These are phyloP conservation scores for Takakia lepidozioides DNA, from an alignment of 225 moss, liverwort and hornwort species.

Conservation along the genomic window DNA sequence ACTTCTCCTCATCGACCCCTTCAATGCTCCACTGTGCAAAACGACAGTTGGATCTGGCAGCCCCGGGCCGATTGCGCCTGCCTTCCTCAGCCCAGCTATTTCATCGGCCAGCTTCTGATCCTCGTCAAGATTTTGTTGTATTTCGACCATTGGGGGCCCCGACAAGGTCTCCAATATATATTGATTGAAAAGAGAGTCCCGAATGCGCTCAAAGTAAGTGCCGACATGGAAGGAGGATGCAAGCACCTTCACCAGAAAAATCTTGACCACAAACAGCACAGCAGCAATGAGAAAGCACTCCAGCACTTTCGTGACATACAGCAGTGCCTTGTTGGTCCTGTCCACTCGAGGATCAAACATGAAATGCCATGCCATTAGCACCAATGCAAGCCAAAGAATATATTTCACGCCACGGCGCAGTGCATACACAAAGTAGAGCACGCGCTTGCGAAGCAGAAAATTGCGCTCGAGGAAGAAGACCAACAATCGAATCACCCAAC, in stretches of 20 bases:
- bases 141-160: slow-evolving; percentile 51
- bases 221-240: slow-evolving; percentile 56
- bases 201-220: slow-evolving; percentile 57
- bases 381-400: slow-evolving; percentile 59
- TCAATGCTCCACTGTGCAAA: slow-evolving; percentile 18
- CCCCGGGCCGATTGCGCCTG: slow-evolving; percentile 67
- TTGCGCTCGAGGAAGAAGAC: slow-evolving; percentile 45
- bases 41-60: slow-evolving; percentile 28
- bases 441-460: slow-evolving; percentile 37
- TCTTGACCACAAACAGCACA: slow-evolving; percentile 32
- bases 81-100: slow-evolving; percentile 53
- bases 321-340: slow-evolving; percentile 8
- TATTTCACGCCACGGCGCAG: slow-evolving; percentile 35
- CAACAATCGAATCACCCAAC: slow-evolving; percentile 36
- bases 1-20: slow-evolving; percentile 4
- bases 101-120: slow-evolving; percentile 73
- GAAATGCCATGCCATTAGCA: slow-evolving; percentile 55
- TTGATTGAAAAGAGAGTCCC: slow-evolving; percentile 49
- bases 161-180: slow-evolving; percentile 52
- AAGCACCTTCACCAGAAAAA: slow-evolving; percentile 45
- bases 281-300: slow-evolving; percentile 43
- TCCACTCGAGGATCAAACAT: slow-evolving; percentile 35
- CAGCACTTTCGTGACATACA: slow-evolving; percentile 41
- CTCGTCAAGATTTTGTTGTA: slow-evolving; percentile 21
- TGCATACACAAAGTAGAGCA: slow-evolving; percentile 61